Evolutionary conservation across 371 early-diverging fungal species (phyloP), one percentile per base, ranked within the genome.

Genomic region (Actinomortierella wolfii): DNA sequence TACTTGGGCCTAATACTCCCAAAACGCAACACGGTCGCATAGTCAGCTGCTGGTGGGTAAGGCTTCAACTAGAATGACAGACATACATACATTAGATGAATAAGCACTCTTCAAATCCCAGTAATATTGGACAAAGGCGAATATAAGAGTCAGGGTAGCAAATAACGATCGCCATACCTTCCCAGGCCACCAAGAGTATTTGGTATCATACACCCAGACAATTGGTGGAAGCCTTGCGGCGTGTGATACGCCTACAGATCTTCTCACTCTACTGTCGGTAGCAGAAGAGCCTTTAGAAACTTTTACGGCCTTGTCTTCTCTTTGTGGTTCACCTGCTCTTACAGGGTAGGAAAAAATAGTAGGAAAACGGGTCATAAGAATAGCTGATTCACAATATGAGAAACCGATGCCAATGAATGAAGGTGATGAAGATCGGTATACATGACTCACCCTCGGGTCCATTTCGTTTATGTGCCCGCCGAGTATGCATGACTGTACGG

Each of bases 141-240:
- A n/a, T n/a, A n/a, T n/a, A n/a, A n/a, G n/a, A n/a, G n/a, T n/a
- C n/a, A n/a, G n/a, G n/a, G n/a, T n/a, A n/a, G n/a, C n/a, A n/a
- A n/a, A n/a, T 21, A 25, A 45, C 28, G 15, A 18, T 25, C 24
- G 24, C n/a, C 9, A 0, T 65, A 70, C 71, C 51, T 64, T 61
- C 14, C 71, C 71, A 7, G 71, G 71, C 71, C 71, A 70, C 71
- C 71, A 70, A 5, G 55, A 49, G 41, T 55, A 54, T 24, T 61
- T 42, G 1, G 9, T 13, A 17, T 70, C 71, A 50, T 39, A 54
- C 26, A 64, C 65, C 71, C 71, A 70, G 14, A 70, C 71, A 39
- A 70, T 57, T 8, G 41, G 61, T 6, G 71, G 65, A 8, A 70
- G 23, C 13, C 50, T 60, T n/a, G 61, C 71, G 2, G 71, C 53